These are phyloP conservation scores for Russula foetens DNA, from an alignment of 768 basidiomycete species.

Conservation along the genomic window DNA sequence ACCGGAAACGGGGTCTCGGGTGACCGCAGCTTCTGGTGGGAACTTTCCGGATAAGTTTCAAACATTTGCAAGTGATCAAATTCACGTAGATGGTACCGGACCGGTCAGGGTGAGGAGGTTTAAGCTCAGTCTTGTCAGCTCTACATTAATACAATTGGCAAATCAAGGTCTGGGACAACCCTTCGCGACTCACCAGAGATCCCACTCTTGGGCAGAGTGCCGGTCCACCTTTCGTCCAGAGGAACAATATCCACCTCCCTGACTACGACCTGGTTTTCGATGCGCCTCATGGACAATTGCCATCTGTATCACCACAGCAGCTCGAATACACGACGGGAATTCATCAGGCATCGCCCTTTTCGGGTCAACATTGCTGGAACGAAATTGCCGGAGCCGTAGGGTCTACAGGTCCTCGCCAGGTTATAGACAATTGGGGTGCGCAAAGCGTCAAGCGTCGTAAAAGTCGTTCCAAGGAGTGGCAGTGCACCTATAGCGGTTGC, in stretches of 20 bases:
- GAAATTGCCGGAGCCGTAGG: neutral
- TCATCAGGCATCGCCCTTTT: neutral
- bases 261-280: too few relatives aligned
- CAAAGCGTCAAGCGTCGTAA: neutral
- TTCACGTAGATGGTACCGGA: neutral
- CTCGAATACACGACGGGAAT: neutral
- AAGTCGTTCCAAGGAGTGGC: neutral
- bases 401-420: too few relatives aligned
- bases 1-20: neutral
- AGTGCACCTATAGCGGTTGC: neutral
- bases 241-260: neutral
- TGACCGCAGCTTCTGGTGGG: neutral
- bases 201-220: neutral
- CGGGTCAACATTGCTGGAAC: neutral
- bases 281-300: too few relatives aligned
- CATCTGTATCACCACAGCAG: too few relatives aligned
- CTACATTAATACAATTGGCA: neutral
- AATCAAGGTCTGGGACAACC: neutral
- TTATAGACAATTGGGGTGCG: neutral
- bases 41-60: neutral
- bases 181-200: too few relatives aligned
- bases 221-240: neutral
- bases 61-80: neutral
- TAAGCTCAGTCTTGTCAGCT: neutral
- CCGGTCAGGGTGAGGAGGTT: neutral